phyloP scores from a whole-genome alignment of 1,284 basidiomycete species.

The Exobasidium rhododendri region DNA sequence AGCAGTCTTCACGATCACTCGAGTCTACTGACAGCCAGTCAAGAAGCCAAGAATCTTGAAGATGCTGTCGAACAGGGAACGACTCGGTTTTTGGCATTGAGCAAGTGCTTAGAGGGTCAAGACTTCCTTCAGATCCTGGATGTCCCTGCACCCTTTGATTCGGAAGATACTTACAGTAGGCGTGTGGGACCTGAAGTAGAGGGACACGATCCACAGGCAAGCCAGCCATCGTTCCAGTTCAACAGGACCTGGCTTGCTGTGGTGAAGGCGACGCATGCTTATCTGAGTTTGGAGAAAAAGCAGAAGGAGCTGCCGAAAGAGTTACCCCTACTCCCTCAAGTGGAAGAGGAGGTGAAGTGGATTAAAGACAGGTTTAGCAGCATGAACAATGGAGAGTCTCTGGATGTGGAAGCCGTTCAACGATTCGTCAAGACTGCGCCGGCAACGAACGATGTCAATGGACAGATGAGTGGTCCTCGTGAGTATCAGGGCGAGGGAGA shows the following conservation, averaged over 20 bases:
- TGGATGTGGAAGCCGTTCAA: conserved; percentile 31
- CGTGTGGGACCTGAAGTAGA: neutral
- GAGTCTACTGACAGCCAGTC: conserved; percentile 58
- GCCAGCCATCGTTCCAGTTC: conserved; percentile 59
- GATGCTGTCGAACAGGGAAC: conserved; percentile 55
- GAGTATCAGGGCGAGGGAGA: conserved; percentile 14
- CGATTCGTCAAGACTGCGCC: conserved; percentile 43
- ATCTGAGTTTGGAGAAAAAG: conserved; percentile 63
- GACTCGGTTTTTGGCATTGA: conserved; percentile 84
- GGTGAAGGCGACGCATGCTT: conserved; percentile 76
- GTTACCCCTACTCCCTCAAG: conserved; percentile 23
- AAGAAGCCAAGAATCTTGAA: conserved; percentile 61
- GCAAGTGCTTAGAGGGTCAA: conserved; percentile 80
- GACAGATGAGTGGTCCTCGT: conserved; percentile 37
- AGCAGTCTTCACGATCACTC: neutral
- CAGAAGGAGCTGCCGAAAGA: conserved; percentile 61
- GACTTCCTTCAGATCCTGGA: conserved; percentile 86
- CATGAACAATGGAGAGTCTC: conserved; percentile 60
- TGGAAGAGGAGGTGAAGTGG: conserved; percentile 47
- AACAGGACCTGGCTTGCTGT: conserved; percentile 90
- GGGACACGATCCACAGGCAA: too few species aligned
- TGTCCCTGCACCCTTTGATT: conserved; percentile 57
- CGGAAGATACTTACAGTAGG: neutral
- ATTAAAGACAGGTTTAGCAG: conserved; percentile 61
- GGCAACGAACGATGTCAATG: conserved; percentile 58